These are phyloP conservation scores for Striga hermonthica DNA, from an alignment of 305 asterid species.

Conservation along the genomic window DNA sequence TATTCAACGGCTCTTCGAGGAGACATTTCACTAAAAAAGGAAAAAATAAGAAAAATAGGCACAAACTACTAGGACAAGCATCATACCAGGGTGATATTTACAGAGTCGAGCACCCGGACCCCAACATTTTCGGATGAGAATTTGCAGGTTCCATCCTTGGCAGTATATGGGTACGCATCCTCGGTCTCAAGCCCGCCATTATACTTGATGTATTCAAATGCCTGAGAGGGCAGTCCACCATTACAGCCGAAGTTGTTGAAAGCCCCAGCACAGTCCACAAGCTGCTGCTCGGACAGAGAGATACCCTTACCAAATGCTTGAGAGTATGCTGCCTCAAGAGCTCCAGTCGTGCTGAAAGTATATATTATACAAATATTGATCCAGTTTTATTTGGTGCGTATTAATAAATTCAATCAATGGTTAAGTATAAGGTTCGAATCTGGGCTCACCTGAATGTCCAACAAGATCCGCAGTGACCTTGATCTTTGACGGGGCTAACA, in stretches of 20 bases:
- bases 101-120: slow-evolving; percentile 60
- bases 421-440: slow-evolving; percentile 7
- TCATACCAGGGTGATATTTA: slow-evolving; percentile 87
- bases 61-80: not conserved
- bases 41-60: too few relatives aligned
- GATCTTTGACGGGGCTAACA: slow-evolving; percentile 84
- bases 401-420: slow-evolving; percentile 10
- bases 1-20: too few relatives aligned
- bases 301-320: slow-evolving; percentile 74
- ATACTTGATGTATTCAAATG: slow-evolving; percentile 86
- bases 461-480: slow-evolving; percentile 96
- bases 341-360: slow-evolving; percentile 83
- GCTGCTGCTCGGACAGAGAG: slow-evolving; percentile 96
- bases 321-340: slow-evolving; percentile 89
- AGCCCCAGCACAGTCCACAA: slow-evolving; percentile 92
- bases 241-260: slow-evolving; percentile 93
- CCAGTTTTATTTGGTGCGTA: not conserved
- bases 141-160: slow-evolving; percentile 62
- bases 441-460: slow-evolving; percentile 89
- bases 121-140: slow-evolving; percentile 67
- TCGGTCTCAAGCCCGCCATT: slow-evolving; percentile 93
- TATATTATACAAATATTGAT: slow-evolving; percentile 15
- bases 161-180: slow-evolving; percentile 82
- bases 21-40: too few relatives aligned
- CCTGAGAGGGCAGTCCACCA: slow-evolving; percentile 97